These are phyloP conservation scores for Arabis alpina DNA, from an alignment of 345 rosid genomes.

Conservation along the genomic window DNA sequence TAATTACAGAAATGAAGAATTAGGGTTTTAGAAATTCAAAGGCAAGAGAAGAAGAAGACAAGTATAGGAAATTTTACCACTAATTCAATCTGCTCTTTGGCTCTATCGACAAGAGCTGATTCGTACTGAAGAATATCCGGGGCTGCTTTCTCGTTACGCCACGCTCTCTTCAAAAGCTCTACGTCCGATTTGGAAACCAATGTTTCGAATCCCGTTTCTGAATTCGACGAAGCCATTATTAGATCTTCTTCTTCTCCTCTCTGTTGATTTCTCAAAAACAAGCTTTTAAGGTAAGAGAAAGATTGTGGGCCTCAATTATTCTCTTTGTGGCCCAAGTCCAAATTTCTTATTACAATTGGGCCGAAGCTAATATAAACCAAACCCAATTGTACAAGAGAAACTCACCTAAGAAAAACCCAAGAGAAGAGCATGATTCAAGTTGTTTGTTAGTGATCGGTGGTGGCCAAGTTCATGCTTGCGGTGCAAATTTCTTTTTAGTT, in stretches of 20 bases:
- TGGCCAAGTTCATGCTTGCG: too few relatives aligned
- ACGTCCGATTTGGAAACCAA: constrained; percentile 67
- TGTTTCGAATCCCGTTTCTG: constrained; percentile 56
- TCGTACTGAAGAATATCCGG: constrained; percentile 81
- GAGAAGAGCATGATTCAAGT: too few relatives aligned
- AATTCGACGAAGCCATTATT: constrained; percentile 43
- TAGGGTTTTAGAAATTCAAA: not conserved
- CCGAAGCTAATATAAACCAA: too few relatives aligned
- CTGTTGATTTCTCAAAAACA: not conserved
- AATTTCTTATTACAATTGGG: too few relatives aligned
- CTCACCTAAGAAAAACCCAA: too few relatives aligned
- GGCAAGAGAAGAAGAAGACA: too few relatives aligned
- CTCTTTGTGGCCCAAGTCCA: too few relatives aligned
- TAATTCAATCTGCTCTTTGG: constrained; percentile 62
- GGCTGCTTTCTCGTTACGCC: constrained; percentile 96
- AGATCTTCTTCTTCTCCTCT: not conserved
- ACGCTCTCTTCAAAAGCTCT: constrained; percentile 66
- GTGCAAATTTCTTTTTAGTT: too few relatives aligned
- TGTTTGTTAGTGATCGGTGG: too few relatives aligned
- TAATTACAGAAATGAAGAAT: not conserved
- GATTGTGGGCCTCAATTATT: too few relatives aligned
- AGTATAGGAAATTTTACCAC: constrained; percentile 40
- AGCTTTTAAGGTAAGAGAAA: too few relatives aligned
- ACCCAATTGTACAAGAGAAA: too few relatives aligned
- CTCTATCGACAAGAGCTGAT: constrained; percentile 53